Percentiles rank a stretch among this genome's conserved stretches.
Conservation (phyloP, 169 alveolate species). For the Perkinsus olseni region DNA sequence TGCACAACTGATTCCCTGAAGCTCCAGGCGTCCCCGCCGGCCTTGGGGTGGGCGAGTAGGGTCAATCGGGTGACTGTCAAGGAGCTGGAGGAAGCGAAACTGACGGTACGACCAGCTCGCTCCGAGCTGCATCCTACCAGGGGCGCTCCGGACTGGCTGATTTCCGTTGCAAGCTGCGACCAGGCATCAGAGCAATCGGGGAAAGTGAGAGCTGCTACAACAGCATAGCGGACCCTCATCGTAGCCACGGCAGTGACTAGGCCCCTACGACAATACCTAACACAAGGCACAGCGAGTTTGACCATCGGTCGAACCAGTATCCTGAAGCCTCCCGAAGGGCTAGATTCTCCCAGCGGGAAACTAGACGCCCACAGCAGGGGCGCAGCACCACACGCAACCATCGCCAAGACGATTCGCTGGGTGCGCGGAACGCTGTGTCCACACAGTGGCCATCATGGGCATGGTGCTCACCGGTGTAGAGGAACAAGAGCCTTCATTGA, state of each 20-base stretch:
- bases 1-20: not conserved
- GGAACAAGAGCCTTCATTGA: not conserved
- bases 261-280: not conserved
- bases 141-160: not conserved
- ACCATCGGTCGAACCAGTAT: no score
- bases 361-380: no score
- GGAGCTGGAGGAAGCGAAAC: not conserved
- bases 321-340: no score
- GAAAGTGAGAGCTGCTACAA: not conserved
- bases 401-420: no score
- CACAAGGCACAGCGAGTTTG: not conserved
- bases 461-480: not conserved
- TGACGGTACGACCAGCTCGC: not conserved
- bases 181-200: not conserved
- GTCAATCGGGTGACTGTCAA: not conserved
- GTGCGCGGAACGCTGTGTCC: no score
- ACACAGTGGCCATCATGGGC: not conserved
- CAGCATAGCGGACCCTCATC: not conserved
- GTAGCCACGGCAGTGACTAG: not conserved
- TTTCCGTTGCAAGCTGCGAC: not conserved
- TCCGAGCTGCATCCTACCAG: not conserved
- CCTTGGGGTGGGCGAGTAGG: not conserved
- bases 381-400: no score
- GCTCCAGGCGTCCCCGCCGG: not conserved
- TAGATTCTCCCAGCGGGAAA: no score